phyloP scores from a whole-genome alignment of 164 flowering plant genomes.

The Aristolochia contorta region DNA sequence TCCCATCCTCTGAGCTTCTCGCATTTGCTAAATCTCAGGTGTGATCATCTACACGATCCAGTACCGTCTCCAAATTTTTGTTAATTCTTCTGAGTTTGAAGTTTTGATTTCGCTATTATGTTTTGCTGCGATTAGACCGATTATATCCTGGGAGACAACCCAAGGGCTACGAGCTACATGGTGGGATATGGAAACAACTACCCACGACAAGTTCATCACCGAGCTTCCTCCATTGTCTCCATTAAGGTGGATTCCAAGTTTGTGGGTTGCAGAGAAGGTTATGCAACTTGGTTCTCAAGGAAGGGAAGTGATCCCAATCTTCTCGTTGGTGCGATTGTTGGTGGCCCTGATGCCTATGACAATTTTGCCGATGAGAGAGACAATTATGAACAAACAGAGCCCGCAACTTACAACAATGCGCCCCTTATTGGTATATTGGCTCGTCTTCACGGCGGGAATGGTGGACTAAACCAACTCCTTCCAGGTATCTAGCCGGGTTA shows the following conservation, averaged over 20 bases:
- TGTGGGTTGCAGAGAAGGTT: conserved; percentile 82
- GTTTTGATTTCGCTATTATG: not conserved
- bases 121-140: conserved; percentile 44
- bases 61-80: not conserved
- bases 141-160: conserved; percentile 95
- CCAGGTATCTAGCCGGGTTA: conserved; percentile 39
- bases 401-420: conserved; percentile 96
- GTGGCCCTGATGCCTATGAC: conserved; percentile 95
- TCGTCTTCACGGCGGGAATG: conserved; percentile 48
- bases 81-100: not conserved
- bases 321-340: conserved; percentile 79
- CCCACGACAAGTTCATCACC: conserved; percentile 77
- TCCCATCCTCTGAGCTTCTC: conserved; percentile 49
- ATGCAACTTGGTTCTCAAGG: conserved; percentile 70
- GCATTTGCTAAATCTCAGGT: conserved; percentile 81
- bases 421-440: conserved; percentile 82
- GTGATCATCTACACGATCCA: not conserved
- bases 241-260: conserved; percentile 51
- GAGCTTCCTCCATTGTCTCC: conserved; percentile 82
- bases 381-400: conserved; percentile 91
- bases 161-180: conserved; percentile 94
- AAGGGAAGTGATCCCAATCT: conserved; percentile 81
- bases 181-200: conserved; percentile 89
- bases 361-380: conserved; percentile 85
- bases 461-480: conserved; percentile 70